A percentile compares a stretch with the other conserved stretches of the same genome.
phyloP scores from a whole-genome alignment of 352 stramenopile species.

The Phytophthora macrochlamydospora region DNA sequence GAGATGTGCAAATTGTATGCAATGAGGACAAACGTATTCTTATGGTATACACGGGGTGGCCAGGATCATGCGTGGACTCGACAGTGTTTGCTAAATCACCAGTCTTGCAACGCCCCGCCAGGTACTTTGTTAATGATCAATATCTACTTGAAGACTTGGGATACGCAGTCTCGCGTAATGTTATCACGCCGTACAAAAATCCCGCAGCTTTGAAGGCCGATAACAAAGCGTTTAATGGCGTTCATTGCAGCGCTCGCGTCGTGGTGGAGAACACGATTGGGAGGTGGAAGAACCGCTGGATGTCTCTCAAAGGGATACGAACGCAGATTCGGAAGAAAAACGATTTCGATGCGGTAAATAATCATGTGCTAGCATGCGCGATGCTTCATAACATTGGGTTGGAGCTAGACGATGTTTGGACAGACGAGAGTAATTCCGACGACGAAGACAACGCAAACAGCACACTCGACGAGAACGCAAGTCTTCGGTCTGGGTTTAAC shows the following conservation, averaged over 20 bases:
- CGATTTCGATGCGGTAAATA: slow-evolving; percentile 1
- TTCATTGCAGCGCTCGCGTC: too few species aligned
- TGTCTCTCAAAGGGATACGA: background rate
- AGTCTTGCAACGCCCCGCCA: background rate
- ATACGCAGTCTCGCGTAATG: too few species aligned
- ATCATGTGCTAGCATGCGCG: slow-evolving; percentile 1
- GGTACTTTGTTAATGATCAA: too few species aligned
- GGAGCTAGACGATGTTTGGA: background rate
- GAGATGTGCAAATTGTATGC: slow-evolving; percentile 9
- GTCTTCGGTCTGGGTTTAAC: too few species aligned
- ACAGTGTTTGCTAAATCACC: background rate
- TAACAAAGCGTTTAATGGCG: too few species aligned
- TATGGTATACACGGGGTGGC: slow-evolving; percentile 1
- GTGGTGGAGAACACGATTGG: background rate
- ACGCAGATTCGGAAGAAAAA: slow-evolving; percentile 2
- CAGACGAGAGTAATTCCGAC: background rate
- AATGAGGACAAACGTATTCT: slow-evolving; percentile 10
- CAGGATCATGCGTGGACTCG: slow-evolving; percentile 3
- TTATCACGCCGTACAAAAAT: too few species aligned
- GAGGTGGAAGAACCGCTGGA: background rate
- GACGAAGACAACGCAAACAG: background rate
- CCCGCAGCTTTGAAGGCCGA: too few species aligned
- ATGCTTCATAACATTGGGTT: slow-evolving; percentile 9
- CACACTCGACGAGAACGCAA: too few species aligned
- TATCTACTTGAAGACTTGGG: too few species aligned